Evolutionary conservation across 2,329 filamentous ascomycete genomes (phyloP), one percentile per base, ranked within the genome.

Genomic region (Fusarium brevicatenulatum): DNA sequence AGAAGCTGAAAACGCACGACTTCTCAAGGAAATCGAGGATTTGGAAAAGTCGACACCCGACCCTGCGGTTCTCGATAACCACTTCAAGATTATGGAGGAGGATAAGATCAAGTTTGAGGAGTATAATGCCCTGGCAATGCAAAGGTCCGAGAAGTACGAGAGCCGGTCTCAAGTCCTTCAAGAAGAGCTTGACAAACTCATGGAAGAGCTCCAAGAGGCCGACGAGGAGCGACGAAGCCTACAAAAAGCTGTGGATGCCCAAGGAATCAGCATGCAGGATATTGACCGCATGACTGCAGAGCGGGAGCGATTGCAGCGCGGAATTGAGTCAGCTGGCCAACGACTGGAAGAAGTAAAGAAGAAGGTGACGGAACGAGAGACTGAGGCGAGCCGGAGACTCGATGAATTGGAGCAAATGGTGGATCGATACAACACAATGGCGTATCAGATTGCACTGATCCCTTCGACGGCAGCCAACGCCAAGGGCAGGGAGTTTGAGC

Each of bases 201-300:
- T 91, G 60, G 84, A 87, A 13, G 95, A 97, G 77, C 85, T 97
- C 39, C 88, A 89, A 66, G 92, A 94, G 76, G 93, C 92, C 1
- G 95, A 98, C 73, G 91, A 93, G 21, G 96, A 99, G 81, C 91
- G 94, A 70, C 85, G 90, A 46, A 88, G 88, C 36, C 87, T 99
- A 15, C 95, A 98, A 81, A 91, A 92, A 66, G 91, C 93, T 36
- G 95, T 99, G 34, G 96, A 98, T 81, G 91, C 92, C 76, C 94
- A 97, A 80, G 96, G 96, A 5, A 95, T 99, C 80, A 97, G 95
- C 78, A 97, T 98, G 83, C 93, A 96, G 83, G 96, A 99, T 88
- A 98, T 99, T 80, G 96, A 99, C 87, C 94, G 96, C 82, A 98
- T 99, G 95, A 97, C 95, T 76, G 92, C 93, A 40, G 96, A 99